Conservation (phyloP, 176 grass and related monocot genomes). For the Themeda triandra region DNA sequence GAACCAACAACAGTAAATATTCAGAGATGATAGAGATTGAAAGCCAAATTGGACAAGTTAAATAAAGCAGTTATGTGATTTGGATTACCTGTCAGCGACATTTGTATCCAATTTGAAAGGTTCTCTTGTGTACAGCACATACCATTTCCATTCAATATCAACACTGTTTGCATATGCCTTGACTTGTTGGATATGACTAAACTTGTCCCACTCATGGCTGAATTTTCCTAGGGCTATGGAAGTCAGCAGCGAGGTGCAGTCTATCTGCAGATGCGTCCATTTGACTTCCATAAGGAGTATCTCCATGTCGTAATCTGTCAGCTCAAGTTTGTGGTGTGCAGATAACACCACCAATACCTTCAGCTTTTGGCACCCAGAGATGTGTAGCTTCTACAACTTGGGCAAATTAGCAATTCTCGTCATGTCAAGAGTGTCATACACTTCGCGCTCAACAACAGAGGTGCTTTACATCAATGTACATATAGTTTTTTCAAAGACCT, state of each 20-base stretch:
- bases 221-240: background rate
- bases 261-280: background rate
- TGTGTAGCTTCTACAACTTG: background rate
- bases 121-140: background rate
- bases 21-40: background rate
- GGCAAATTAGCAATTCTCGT: background rate
- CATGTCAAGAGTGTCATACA: background rate
- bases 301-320: background rate
- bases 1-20: background rate
- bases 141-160: background rate
- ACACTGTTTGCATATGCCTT: background rate
- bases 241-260: background rate
- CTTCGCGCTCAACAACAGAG: background rate
- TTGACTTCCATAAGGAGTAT: too few species aligned
- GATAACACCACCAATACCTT: background rate
- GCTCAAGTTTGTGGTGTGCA: background rate
- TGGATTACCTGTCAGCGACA: background rate
- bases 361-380: background rate
- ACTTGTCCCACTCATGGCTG: background rate
- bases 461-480: too few species aligned
- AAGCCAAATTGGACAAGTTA: background rate
- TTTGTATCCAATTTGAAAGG: background rate
- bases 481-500: too few species aligned
- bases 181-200: background rate
- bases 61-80: background rate